These are phyloP conservation scores for Aspergillus sp. DNA, from an alignment of 2,329 filamentous ascomycete species.

Conservation along the genomic window DNA sequence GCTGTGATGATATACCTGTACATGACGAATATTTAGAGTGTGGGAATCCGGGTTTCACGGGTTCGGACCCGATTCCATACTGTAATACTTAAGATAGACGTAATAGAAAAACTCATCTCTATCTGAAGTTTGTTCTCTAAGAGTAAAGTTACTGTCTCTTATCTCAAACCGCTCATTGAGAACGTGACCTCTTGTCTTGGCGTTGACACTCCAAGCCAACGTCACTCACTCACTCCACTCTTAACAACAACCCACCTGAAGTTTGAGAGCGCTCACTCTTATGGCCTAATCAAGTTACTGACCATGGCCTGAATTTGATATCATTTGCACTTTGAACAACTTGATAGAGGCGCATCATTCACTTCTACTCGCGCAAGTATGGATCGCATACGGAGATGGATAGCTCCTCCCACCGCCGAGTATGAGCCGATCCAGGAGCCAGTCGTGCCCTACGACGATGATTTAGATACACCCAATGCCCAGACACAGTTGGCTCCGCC, in stretches of 20 bases:
- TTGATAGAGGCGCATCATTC: slow-evolving; percentile 1
- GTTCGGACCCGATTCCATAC: not conserved
- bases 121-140: not conserved
- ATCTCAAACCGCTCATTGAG: not conserved
- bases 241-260: not conserved
- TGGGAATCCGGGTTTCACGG: not conserved
- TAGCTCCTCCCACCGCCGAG: slow-evolving; percentile 25
- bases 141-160: not conserved
- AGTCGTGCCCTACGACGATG: slow-evolving; percentile 25
- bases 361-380: slow-evolving; percentile 17
- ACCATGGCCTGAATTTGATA: slow-evolving; percentile 16
- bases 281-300: not conserved
- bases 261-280: not conserved
- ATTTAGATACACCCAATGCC: slow-evolving; percentile 24
- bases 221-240: not conserved
- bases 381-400: slow-evolving; percentile 36
- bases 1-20: slow-evolving; percentile 14
- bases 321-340: not conserved
- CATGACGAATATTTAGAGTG: slow-evolving; percentile 4
- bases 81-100: slow-evolving; percentile 16
- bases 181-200: slow-evolving; percentile 9
- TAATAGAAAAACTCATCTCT: slow-evolving; percentile 18
- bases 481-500: slow-evolving; percentile 14
- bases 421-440: slow-evolving; percentile 34
- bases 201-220: not conserved